These are phyloP conservation scores for Botrytis sinoallii DNA, from an alignment of 2,329 filamentous ascomycete genomes.

Conservation along the genomic window DNA sequence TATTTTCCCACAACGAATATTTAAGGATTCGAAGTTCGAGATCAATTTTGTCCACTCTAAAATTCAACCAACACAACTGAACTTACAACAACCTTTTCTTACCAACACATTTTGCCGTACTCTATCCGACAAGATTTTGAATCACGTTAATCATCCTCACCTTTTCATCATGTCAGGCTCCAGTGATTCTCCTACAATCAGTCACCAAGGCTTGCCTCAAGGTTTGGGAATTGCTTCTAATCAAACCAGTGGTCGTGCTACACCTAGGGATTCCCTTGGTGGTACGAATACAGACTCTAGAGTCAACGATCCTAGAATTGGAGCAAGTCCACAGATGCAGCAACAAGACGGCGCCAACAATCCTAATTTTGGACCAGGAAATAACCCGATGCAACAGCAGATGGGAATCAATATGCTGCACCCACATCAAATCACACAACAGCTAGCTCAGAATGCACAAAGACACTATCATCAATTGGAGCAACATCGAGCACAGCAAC, in stretches of 20 bases:
- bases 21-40: not conserved
- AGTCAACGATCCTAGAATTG: not conserved
- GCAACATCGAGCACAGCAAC: not conserved
- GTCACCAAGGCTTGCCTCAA: not conserved
- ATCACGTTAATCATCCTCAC: not conserved
- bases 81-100: not conserved
- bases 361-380: not conserved
- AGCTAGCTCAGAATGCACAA: not conserved
- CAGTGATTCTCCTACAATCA: not conserved
- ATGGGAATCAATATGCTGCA: not conserved
- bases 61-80: not conserved
- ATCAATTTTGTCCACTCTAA: not conserved
- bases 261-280: not conserved
- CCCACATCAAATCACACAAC: not conserved
- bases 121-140: not conserved
- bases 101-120: not conserved
- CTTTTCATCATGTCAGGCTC: not conserved
- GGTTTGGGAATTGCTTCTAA: slow-evolving; percentile 4
- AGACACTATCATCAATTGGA: not conserved
- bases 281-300: not conserved
- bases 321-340: not conserved
- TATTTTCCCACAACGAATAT: not conserved
- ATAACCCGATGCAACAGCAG: not conserved
- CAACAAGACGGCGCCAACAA: not conserved
- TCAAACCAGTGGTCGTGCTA: not conserved